Evolutionary conservation across 106 monocot genomes (phyloP).

Genomic region (Phalaenopsis equestris): DNA sequence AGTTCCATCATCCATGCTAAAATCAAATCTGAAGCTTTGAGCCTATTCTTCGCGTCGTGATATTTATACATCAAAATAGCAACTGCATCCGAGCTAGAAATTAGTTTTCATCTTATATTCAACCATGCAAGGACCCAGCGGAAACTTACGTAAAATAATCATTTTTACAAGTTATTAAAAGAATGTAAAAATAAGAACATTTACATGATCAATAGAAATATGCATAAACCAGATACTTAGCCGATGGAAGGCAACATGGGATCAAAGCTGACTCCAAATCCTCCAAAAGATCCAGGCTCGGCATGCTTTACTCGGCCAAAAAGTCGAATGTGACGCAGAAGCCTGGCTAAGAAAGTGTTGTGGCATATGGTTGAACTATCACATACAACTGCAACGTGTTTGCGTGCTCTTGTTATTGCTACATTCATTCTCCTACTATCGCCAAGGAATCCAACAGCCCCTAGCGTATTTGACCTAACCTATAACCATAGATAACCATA

Average conservation of each 20-base stretch:
- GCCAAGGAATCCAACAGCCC: constrained; percentile 88
- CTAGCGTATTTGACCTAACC: constrained; percentile 91
- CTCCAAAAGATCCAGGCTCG: constrained; percentile 58
- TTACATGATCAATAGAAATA: no score
- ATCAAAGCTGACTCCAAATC: constrained; percentile 31
- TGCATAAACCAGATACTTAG: constrained; percentile 5
- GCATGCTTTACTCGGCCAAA: constrained; percentile 66
- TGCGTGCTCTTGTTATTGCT: constrained; percentile 83
- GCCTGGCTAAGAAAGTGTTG: constrained; percentile 87
- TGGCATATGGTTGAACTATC: constrained; percentile 97
- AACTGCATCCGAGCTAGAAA: no score
- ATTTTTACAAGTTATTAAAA: no score
- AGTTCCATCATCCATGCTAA: no score
- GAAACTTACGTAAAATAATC: no score
- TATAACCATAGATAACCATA: not conserved
- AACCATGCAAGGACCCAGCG: no score
- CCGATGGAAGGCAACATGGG: constrained; percentile 48
- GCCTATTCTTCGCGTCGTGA: no score
- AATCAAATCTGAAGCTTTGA: no score
- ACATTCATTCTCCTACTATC: constrained; percentile 90
- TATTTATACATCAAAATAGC: no score
- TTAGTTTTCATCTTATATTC: no score
- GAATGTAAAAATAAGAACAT: no score
- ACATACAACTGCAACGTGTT: constrained; percentile 79
- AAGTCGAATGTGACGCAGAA: constrained; percentile 76